Conservation (phyloP, 176 grass and related monocot species). For the Alloteropsis semialata region DNA sequence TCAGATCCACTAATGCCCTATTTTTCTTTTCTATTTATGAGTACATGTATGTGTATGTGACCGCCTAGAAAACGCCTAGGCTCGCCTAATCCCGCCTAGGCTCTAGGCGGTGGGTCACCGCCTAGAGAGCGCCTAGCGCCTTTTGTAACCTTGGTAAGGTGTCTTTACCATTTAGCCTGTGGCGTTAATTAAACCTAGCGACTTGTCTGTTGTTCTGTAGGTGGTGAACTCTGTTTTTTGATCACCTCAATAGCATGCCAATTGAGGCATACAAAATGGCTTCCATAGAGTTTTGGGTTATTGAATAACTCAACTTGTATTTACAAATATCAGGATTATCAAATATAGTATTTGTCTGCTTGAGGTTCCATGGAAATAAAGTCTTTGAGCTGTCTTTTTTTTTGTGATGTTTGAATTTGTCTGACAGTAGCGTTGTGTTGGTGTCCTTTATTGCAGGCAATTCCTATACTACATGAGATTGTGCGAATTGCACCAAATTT, state of each 20-base stretch:
- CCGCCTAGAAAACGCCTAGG: too few species aligned
- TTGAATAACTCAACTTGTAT: neutral
- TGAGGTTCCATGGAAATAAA: neutral
- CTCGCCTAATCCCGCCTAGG: too few species aligned
- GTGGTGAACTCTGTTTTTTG: neutral
- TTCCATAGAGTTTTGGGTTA: neutral
- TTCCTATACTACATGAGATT: constrained; percentile 82
- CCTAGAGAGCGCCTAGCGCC: too few species aligned
- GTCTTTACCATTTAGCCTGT: neutral
- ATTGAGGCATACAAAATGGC: neutral
- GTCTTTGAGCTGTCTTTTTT: neutral
- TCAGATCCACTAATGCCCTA: too few species aligned
- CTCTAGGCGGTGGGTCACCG: too few species aligned
- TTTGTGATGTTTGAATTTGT: neutral
- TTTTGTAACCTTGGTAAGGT: too few species aligned
- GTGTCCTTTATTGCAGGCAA: constrained; percentile 40
- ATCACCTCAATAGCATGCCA: neutral
- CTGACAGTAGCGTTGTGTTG: neutral
- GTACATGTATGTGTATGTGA: too few species aligned
- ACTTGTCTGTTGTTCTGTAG: neutral
- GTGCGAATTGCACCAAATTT: constrained; percentile 78
- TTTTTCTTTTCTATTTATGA: too few species aligned
- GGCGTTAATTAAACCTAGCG: neutral
- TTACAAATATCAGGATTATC: neutral
- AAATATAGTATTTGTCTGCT: neutral